Evolutionary conservation across 805 yeast genomes (phyloP), one percentile per base, ranked within the genome.

Genomic region (Candida hispaniensis): DNA sequence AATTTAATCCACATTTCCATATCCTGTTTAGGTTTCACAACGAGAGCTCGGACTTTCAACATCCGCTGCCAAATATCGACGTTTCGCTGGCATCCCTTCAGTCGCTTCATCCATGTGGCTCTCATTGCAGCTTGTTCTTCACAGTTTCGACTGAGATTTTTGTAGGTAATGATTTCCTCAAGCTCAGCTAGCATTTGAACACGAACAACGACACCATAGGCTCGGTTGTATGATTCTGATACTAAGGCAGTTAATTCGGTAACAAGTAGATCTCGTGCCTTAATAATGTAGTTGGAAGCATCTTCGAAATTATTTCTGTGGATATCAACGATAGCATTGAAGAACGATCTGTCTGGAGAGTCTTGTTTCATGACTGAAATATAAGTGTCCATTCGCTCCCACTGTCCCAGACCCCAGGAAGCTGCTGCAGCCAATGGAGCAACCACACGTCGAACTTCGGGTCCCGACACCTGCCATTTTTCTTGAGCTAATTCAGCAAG

Each of bases 371-470:
- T 85, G 2, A 80, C 94, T 44, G 73, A 64, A 39, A 88, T 86
- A 48, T 85, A 91, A 6, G 79, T 71, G 49, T 82, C 96, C 85
- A 93, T 86, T 48, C 81, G 67, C 45, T 85, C 95, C 98, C 98
- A 93, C 51, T 82, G 91, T 2, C 88, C 88, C 25, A 93, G 63
- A 10, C 97, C 96, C 98, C 98, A 91, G 1, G 97, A 83, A 1
- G 98, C 96, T 2, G 97, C 96, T 0, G 98, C 98, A 0, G 97
- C 98, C 36, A 93, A 61, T 1, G 98, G 97, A 2, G 98, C 98
- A 47, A 91, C 85, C 5, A 77, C 72, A 39, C 94, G 65, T 46
- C 76, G 71, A 23, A 74, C 72, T 11, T 83, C 94, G 17, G 75
- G 66, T 1, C 81, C 64, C 0, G 93, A 70, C 18, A 66, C 62